Conservation (phyloP, 2,329 filamentous ascomycete species). For the Fonsecaea multimorphosa region DNA sequence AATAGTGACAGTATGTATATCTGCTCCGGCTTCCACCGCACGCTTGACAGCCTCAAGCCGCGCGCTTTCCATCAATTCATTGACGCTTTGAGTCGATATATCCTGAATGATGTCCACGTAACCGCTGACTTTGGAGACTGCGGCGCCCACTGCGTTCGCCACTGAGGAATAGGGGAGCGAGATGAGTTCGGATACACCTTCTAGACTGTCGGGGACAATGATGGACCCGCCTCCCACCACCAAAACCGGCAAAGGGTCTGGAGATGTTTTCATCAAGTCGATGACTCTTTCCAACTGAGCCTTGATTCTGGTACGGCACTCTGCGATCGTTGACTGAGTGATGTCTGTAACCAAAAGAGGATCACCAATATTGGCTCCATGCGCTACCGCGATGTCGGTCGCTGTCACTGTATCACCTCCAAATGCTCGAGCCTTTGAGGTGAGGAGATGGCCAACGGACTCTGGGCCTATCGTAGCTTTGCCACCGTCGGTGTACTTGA, state of each 20-base stretch:
- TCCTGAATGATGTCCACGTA: no score
- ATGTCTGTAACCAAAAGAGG: no score
- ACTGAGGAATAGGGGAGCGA: conserved; percentile 58
- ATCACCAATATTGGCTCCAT: conserved; percentile 37
- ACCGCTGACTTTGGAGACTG: no score
- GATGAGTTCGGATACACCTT: conserved; percentile 58
- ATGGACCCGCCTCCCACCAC: conserved; percentile 65
- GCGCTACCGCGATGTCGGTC: conserved; percentile 57
- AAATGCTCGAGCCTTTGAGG: conserved; percentile 58
- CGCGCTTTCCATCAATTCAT: no score
- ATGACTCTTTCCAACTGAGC: conserved; percentile 58
- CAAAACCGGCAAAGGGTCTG: conserved; percentile 57
- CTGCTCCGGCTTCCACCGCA: no score
- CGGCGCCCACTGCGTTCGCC: conserved; percentile 67
- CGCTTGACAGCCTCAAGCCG: no score
- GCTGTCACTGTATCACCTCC: conserved; percentile 61
- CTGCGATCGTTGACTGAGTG: conserved; percentile 46
- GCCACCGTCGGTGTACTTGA: conserved; percentile 47
- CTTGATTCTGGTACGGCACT: conserved; percentile 49
- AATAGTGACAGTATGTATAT: no score
- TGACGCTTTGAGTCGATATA: conserved; percentile 51
- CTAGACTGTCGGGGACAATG: conserved; percentile 54
- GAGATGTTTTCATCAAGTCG: conserved; percentile 63
- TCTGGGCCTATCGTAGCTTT: conserved; percentile 55
- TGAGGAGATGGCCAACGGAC: conserved; percentile 61